These are phyloP conservation scores for Trametes meyenii DNA, from an alignment of 768 basidiomycete species.

Conservation along the genomic window DNA sequence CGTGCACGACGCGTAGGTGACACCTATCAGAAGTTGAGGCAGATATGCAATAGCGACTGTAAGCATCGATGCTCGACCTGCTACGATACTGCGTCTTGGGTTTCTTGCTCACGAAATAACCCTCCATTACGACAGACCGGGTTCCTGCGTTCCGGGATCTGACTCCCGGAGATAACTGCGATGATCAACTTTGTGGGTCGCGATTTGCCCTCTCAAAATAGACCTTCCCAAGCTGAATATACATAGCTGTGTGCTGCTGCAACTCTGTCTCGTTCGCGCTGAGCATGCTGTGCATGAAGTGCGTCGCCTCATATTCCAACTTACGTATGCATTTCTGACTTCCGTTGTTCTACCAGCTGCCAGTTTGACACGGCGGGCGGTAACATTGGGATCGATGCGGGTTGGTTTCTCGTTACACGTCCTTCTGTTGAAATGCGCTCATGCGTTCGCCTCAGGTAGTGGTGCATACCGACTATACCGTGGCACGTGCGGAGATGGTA, in stretches of 20 bases:
- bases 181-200: slow-evolving; percentile 23
- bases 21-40: slow-evolving; percentile 22
- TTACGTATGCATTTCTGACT: neutral
- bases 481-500: neutral
- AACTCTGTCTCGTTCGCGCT: slow-evolving; percentile 22
- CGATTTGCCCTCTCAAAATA: neutral
- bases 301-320: neutral
- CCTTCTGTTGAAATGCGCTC: neutral
- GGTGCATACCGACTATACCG: slow-evolving; percentile 16
- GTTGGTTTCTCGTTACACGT: neutral
- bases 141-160: slow-evolving; percentile 8
- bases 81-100: neutral
- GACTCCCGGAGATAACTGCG: slow-evolving; percentile 25
- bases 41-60: slow-evolving; percentile 24
- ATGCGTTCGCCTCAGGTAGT: neutral
- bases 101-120: neutral
- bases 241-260: slow-evolving; percentile 23
- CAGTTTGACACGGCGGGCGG: slow-evolving; percentile 9
- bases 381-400: slow-evolving; percentile 21
- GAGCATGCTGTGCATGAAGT: slow-evolving; percentile 30
- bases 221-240: neutral
- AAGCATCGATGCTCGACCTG: neutral
- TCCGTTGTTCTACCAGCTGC: slow-evolving; percentile 10
- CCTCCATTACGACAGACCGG: neutral
- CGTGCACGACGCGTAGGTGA: slow-evolving; percentile 8